Base-by-base conservation (phyloP, 1,139 yeast genomes). In the Protomyces macrosporus region DNA sequence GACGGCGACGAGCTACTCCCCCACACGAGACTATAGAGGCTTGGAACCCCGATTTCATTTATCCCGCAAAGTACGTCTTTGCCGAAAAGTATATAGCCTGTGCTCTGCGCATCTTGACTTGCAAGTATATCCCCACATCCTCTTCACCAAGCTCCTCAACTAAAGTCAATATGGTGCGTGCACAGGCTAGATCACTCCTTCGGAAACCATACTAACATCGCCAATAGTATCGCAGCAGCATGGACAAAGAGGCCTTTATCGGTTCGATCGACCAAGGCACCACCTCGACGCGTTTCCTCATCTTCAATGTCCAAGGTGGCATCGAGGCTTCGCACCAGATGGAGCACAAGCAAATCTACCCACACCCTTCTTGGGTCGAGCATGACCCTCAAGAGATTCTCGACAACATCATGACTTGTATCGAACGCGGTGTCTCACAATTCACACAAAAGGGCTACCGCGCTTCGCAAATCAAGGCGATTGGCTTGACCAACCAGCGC, bases 251-350 rank as follows among this genome's bases (percentile, higher is more conserved):
- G 57, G 57, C 54, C 51, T 64, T 60, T 50, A 45, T 64, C 54
- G 66, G 66, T 32, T 66, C 66, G 6, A 64, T 64, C 61, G 66
- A 64, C 50, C 66, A 65, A 45, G 98, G 98, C 54, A 90, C 98
- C 54, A 91, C 98, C 1, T 88, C 96, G 32, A 88, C 97, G n/a
- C 81, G 98, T 70, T 93, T 90, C 59, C 90, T 91, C 67, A 79
- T 90, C 63, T 91, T 91, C 77, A 80, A 84, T 71, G 82, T 82
- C 68, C 78, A 79, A 59, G 96, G 97, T 39, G 80, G 80, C 69
- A 96, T 90, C 69, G 79, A 89, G 45, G 90, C 96, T 65, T 87
- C 87, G 70, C 91, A 88, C 74, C 98, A 91, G 76, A 88, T 89
- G 67, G 97, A 90, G 74, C 88, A 77, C 63, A 72, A 71, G 51